Conservation (phyloP, 2,329 filamentous ascomycete genomes). For the Nakataea oryzae region DNA sequence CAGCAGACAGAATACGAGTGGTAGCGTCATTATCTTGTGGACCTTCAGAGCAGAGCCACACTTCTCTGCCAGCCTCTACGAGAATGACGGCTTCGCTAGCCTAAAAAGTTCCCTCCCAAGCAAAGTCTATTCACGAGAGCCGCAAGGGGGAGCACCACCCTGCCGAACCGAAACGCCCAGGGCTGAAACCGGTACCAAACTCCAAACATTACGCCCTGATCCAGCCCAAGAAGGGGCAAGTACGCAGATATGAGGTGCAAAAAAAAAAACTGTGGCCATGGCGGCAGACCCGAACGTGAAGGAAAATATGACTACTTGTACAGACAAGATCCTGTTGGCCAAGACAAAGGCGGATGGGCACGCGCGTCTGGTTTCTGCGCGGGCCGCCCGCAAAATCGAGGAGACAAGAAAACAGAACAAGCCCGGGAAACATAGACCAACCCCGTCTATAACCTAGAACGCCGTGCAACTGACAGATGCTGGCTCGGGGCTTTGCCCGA, state of each 20-base stretch:
- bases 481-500: neutral
- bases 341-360: neutral
- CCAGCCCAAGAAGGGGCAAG: too few relatives aligned
- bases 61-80: too few relatives aligned
- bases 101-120: neutral
- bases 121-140: neutral
- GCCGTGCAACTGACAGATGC: neutral
- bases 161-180: too few relatives aligned
- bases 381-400: neutral
- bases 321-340: too few relatives aligned
- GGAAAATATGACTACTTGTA: neutral
- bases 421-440: neutral
- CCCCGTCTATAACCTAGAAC: neutral
- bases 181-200: too few relatives aligned
- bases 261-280: neutral
- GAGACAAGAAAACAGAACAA: neutral
- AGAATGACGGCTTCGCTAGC: neutral
- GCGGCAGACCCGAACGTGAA: neutral
- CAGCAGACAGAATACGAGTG: too few relatives aligned
- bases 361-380: neutral
- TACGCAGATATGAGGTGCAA: neutral
- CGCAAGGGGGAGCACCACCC: neutral
- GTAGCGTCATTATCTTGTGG: too few relatives aligned
- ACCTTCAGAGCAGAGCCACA: too few relatives aligned
- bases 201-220: too few relatives aligned